Percentiles rank a stretch among this genome's conserved stretches.
These are phyloP conservation scores for Westerdykella aurantiaca DNA, from an alignment of 2,329 filamentous ascomycete genomes.

Conservation along the genomic window DNA sequence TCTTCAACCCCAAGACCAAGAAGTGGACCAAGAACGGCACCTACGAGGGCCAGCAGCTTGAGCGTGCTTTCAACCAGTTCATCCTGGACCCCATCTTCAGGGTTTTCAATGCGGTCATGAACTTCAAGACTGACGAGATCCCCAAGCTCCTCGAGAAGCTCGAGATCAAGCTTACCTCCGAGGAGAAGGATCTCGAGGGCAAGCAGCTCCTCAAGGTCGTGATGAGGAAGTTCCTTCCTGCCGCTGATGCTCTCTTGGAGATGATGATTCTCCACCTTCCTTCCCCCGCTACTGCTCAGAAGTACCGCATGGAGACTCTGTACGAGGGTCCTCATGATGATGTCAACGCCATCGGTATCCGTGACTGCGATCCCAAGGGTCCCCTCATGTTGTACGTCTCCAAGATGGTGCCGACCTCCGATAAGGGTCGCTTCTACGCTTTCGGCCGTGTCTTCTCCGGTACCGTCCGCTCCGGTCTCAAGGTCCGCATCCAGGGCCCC, in stretches of 20 bases:
- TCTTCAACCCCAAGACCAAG: constrained; percentile 99
- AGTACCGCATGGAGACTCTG: constrained; percentile 95
- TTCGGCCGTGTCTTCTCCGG: constrained; percentile 99
- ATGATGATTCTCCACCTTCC: constrained; percentile 99
- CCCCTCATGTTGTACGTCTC: constrained; percentile 99
- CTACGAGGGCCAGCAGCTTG: constrained; percentile 79
- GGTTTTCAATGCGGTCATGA: constrained; percentile 94
- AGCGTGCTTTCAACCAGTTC: constrained; percentile 99
- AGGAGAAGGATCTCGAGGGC: constrained; percentile 92
- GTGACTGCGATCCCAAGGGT: constrained; percentile 95
- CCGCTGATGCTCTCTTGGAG: constrained; percentile 95
- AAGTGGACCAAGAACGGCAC: constrained; percentile 93
- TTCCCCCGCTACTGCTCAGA: constrained; percentile 91
- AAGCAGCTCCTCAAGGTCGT: constrained; percentile 96
- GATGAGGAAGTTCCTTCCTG: constrained; percentile 98
- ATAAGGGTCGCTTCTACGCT: constrained; percentile 99
- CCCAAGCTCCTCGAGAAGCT: constrained; percentile 82
- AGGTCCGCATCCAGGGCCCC: constrained; percentile 99
- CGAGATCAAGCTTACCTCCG: constrained; percentile 77
- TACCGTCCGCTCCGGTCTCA: constrained; percentile 95
- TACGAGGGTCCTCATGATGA: constrained; percentile 97
- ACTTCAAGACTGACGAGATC: constrained; percentile 97
- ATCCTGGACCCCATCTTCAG: constrained; percentile 99
- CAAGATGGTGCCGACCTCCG: constrained; percentile 99
- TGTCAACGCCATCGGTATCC: constrained; percentile 89